A percentile compares a stretch with the other conserved stretches of the same genome.
phyloP scores from a whole-genome alignment of 2,329 filamentous ascomycete genomes.

The Aureobasidium sp. region DNA sequence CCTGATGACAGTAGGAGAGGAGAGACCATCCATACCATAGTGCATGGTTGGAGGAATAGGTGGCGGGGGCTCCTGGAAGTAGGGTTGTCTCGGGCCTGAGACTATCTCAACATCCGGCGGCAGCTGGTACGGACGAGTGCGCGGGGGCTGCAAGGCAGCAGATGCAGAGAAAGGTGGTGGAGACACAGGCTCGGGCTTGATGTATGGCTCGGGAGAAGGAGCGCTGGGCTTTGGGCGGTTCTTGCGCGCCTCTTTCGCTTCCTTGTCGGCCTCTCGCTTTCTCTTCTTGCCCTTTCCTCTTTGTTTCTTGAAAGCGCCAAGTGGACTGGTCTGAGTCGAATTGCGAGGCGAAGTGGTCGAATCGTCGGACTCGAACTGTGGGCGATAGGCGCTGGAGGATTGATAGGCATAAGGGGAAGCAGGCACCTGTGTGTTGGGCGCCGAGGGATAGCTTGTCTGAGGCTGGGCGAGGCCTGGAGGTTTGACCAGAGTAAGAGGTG shows the following conservation, averaged over 20 bases:
- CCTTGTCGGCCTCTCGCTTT: slow-evolving; percentile 18
- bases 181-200: slow-evolving; percentile 58
- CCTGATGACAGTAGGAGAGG: slow-evolving; percentile 34
- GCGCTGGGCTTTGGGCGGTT: slow-evolving; percentile 29
- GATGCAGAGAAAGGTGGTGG: slow-evolving; percentile 48
- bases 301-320: slow-evolving; percentile 20
- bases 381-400: slow-evolving; percentile 2
- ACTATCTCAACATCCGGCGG: slow-evolving; percentile 34
- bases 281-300: slow-evolving; percentile 13
- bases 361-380: slow-evolving; percentile 20
- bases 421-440: slow-evolving; percentile 18
- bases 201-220: slow-evolving; percentile 40
- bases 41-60: slow-evolving; percentile 23
- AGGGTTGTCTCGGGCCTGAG: slow-evolving; percentile 40
- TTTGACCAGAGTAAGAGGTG: slow-evolving; percentile 49
- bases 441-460: slow-evolving; percentile 27
- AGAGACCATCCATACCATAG: slow-evolving; percentile 29
- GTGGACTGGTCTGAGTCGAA: slow-evolving; percentile 19
- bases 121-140: slow-evolving; percentile 33
- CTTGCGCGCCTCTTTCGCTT: slow-evolving; percentile 25
- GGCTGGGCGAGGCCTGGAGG: slow-evolving; percentile 46
- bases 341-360: slow-evolving; percentile 13
- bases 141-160: slow-evolving; percentile 32
- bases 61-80: slow-evolving; percentile 30
- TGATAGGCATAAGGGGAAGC: slow-evolving; percentile 17